These are phyloP conservation scores for Melanomma pulvis-pyrius DNA, from an alignment of 495 filamentous ascomycete genomes.

Conservation along the genomic window DNA sequence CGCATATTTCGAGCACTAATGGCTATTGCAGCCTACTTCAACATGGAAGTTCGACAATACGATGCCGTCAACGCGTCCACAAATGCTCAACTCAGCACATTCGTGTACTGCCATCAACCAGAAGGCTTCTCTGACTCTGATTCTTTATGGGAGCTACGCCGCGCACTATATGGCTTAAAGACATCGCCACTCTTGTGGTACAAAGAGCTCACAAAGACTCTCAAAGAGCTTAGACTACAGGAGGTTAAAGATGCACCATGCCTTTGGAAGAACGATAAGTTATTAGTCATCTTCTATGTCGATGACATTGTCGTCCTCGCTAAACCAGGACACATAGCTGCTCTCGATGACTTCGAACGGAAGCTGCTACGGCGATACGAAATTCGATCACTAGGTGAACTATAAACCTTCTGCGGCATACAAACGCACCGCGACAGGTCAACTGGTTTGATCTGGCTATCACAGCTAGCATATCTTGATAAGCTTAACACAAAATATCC, in stretches of 20 bases:
- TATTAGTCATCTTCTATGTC: conserved; percentile 1
- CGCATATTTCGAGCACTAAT: background rate
- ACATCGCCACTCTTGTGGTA: background rate
- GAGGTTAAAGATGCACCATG: background rate
- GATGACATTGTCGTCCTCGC: background rate
- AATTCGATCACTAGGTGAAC: background rate
- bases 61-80: conserved; percentile 44
- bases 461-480: background rate
- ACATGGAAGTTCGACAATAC: conserved; percentile 1
- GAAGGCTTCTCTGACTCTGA: background rate
- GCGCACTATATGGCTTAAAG: background rate
- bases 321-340: background rate
- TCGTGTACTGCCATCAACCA: background rate
- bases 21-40: background rate
- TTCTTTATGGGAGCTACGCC: background rate
- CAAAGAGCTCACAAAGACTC: conserved; percentile 1
- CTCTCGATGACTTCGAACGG: background rate
- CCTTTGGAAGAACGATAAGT: background rate
- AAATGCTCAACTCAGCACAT: conserved; percentile 16
- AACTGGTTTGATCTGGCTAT: background rate
- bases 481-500: background rate
- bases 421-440: background rate
- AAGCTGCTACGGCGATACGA: background rate
- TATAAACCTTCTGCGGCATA: background rate
- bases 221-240: background rate